Percentiles rank a stretch among this genome's conserved stretches.
These are phyloP conservation scores for Aspergillus novofumigatus DNA, from an alignment of 2,329 filamentous ascomycete genomes.

Conservation along the genomic window DNA sequence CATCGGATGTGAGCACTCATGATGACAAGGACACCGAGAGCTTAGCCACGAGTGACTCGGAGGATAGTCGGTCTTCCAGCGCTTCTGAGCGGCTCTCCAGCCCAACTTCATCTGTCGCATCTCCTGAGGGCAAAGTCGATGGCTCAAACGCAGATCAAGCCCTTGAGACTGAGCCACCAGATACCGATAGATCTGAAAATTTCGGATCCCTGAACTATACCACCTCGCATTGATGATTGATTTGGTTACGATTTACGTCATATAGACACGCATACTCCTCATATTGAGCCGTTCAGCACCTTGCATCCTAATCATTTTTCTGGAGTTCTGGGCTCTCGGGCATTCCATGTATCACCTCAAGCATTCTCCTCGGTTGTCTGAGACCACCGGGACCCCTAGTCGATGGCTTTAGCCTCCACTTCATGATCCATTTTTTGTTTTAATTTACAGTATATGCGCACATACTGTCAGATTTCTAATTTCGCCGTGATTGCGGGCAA, in stretches of 20 bases:
- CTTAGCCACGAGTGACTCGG: constrained; percentile 4
- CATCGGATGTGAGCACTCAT: background rate
- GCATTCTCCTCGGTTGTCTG: background rate
- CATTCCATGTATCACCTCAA: background rate
- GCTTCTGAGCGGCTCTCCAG: constrained; percentile 5
- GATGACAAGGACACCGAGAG: constrained; percentile 4
- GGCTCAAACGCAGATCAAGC: constrained; percentile 5
- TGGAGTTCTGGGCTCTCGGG: background rate
- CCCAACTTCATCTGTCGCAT: constrained; percentile 7
- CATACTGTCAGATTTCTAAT: background rate
- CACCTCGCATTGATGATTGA: constrained; percentile 8
- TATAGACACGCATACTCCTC: constrained; percentile 9
- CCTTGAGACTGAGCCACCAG: constrained; percentile 4
- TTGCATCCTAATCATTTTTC: background rate
- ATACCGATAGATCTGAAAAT: constrained; percentile 3
- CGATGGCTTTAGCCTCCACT: background rate
- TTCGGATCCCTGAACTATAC: background rate
- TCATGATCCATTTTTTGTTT: background rate
- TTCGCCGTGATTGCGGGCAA: background rate
- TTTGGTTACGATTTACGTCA: constrained; percentile 12
- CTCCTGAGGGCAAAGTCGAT: background rate
- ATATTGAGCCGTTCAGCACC: background rate
- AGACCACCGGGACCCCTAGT: background rate
- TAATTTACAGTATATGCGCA: background rate
- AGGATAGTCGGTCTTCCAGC: constrained; percentile 1